phyloP scores from a whole-genome alignment of 306 rosid species.

The Corylus heterophylla region DNA sequence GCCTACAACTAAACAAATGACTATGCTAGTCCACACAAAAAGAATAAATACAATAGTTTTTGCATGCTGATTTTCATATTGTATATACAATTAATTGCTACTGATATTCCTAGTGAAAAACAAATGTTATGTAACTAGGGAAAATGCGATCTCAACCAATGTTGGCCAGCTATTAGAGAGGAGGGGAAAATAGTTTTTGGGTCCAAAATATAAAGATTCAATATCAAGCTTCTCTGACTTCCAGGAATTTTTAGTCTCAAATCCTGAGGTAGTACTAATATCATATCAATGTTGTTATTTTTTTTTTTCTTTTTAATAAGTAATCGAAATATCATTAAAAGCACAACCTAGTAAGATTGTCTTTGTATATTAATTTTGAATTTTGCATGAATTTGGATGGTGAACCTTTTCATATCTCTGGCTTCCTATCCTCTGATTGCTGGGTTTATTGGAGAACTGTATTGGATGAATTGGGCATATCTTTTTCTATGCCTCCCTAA shows the following conservation, averaged over 20 bases:
- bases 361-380: constrained; percentile 1
- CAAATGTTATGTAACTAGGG: constrained; percentile 40
- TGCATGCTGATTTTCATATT: too few relatives aligned
- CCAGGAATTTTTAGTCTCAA: constrained; percentile 76
- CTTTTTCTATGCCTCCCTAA: constrained; percentile 65
- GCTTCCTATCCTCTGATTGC: constrained; percentile 23
- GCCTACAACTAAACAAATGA: too few relatives aligned
- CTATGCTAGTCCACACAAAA: too few relatives aligned
- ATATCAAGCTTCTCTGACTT: constrained; percentile 72
- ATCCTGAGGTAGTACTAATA: constrained; percentile 59
- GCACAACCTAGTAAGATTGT: too few relatives aligned
- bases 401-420: constrained; percentile 15
- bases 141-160: constrained; percentile 57
- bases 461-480: constrained; percentile 63
- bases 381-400: not conserved
- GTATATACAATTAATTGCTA: not conserved
- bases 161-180: constrained; percentile 66
- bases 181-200: constrained; percentile 70
- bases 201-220: constrained; percentile 77
- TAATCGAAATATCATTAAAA: too few relatives aligned
- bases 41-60: too few relatives aligned
- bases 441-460: constrained; percentile 82
- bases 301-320: too few relatives aligned
- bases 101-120: not conserved
- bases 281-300: constrained; percentile 4